Evolutionary conservation across 2,329 filamentous ascomycete species (phyloP), one percentile per base, ranked within the genome.

Genomic region (Diaporthe sp.): DNA sequence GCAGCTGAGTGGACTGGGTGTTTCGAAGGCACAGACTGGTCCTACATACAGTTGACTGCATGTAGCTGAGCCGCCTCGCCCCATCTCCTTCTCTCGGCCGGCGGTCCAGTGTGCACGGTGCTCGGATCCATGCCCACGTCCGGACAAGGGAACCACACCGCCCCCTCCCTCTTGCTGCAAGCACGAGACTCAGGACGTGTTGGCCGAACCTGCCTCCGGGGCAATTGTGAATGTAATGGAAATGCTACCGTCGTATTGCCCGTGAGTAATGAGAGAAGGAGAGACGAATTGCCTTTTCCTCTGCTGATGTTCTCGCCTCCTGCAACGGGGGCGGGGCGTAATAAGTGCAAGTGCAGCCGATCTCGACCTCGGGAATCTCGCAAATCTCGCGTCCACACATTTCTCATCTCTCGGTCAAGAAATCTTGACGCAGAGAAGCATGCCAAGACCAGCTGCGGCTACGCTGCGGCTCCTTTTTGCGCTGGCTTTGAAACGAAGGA

Each of bases 371-470:
- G 71, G 15, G n/a, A 62, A 62, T 53, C 49, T 62, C 71, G 57
- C 71, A 61, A 51, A 70, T 42, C 65, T 68, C 65, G 65, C 65
- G 19, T 13, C 65, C 46, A 51, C 19, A 39, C 19, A 28, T 13
- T 39, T 70, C 13, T 25, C n/a, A 42, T 42, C 49, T 31, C 37
- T 70, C 25, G 49, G 34, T 55, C 65, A 70, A 42, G 65, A 55
- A 70, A 70, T 55, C n/a, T n/a, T 42, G 65, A 28, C 9, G 49
- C 49, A 55, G 13, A 55, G n/a, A 42, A 70, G 65, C 46, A 70
- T 70, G 65, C 65, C 65, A 55, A 70, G 65, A 68, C 31, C 65
- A 10, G 46, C 65, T 53, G 65, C 65, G 65, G 65, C 65, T 42
- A 53, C 65, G 31, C 65, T 68, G 55, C 70, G 44, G 70, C 55